Conservation (phyloP, 371 early-diverging fungal genomes). For the Circinella minor region DNA sequence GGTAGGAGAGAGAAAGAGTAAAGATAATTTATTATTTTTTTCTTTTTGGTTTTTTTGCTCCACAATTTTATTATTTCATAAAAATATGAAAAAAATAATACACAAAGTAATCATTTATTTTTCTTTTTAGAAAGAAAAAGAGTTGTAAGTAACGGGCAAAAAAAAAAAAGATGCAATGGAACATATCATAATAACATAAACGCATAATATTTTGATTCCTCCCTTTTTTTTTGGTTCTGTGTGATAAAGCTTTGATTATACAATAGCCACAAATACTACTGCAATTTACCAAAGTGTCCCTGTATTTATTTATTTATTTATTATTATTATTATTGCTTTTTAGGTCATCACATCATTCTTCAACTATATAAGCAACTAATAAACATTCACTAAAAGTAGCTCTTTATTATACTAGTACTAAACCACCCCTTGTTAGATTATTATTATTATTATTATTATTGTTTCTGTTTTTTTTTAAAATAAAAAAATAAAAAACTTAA, state of each 20-base stretch:
- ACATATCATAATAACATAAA: neutral
- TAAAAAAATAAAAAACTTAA: neutral
- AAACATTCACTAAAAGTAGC: neutral
- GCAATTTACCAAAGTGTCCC: too few relatives aligned
- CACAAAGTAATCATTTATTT: too few relatives aligned
- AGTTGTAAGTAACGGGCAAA: neutral
- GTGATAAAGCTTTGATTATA: neutral
- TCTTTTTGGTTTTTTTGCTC: neutral
- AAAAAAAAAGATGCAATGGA: neutral
- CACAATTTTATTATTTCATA: too few relatives aligned
- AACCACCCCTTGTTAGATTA: neutral
- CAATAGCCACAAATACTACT: constrained; percentile 8
- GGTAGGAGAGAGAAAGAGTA: neutral
- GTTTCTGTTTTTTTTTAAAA: neutral
- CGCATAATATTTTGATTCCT: constrained; percentile 1
- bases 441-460: neutral
- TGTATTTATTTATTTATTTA: too few relatives aligned
- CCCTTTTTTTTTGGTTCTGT: neutral
- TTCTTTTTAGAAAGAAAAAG: neutral
- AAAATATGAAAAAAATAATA: too few relatives aligned
- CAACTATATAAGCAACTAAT: too few relatives aligned
- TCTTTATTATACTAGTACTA: neutral
- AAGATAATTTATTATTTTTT: neutral
- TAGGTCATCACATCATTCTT: too few relatives aligned
- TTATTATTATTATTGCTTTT: too few relatives aligned